These are phyloP conservation scores for Penicillium expansum DNA, from an alignment of 2,329 filamentous ascomycete genomes.

Conservation along the genomic window DNA sequence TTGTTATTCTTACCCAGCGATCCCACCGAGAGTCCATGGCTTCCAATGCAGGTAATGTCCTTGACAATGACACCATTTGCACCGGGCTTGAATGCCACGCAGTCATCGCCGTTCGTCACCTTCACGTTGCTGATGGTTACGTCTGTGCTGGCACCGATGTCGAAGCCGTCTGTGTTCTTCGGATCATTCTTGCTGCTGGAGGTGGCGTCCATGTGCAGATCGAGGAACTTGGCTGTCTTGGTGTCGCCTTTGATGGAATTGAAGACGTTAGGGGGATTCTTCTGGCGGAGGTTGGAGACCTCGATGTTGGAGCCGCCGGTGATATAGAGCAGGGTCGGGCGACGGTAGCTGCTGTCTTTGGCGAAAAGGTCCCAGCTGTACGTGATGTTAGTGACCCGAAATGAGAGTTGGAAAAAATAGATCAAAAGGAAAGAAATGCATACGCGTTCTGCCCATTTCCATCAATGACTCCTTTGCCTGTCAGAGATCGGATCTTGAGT, in stretches of 20 bases:
- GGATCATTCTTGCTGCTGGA: slow-evolving; percentile 40
- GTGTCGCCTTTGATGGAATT: slow-evolving; percentile 40
- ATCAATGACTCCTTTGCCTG: slow-evolving; percentile 46
- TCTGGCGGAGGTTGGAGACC: slow-evolving; percentile 39
- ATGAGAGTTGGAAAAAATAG: accelerated
- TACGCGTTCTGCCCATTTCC: slow-evolving; percentile 48
- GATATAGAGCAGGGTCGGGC: slow-evolving; percentile 46
- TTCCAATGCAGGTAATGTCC: slow-evolving; percentile 46
- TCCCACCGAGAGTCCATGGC: slow-evolving; percentile 50
- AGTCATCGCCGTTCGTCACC: slow-evolving; percentile 47
- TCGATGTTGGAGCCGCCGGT: slow-evolving; percentile 39
- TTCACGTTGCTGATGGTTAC: slow-evolving; percentile 39
- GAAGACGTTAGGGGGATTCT: slow-evolving; percentile 50
- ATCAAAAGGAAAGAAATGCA: background rate
- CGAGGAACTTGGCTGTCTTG: slow-evolving; percentile 37
- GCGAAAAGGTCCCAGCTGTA: slow-evolving; percentile 43
- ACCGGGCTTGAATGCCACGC: slow-evolving; percentile 47
- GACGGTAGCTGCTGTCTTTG: slow-evolving; percentile 36
- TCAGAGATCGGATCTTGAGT: slow-evolving; percentile 42
- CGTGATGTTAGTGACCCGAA: background rate
- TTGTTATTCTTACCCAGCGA: slow-evolving; percentile 42
- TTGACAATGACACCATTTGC: slow-evolving; percentile 41
- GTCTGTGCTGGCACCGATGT: slow-evolving; percentile 40
- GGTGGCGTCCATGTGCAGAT: slow-evolving; percentile 40
- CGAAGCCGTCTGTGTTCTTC: slow-evolving; percentile 48